A percentile compares a stretch with the other conserved stretches of the same genome.
Evolutionary conservation across 225 moss, liverwort and hornwort species (phyloP).

Genomic region (Pleurozium schreberi): DNA sequence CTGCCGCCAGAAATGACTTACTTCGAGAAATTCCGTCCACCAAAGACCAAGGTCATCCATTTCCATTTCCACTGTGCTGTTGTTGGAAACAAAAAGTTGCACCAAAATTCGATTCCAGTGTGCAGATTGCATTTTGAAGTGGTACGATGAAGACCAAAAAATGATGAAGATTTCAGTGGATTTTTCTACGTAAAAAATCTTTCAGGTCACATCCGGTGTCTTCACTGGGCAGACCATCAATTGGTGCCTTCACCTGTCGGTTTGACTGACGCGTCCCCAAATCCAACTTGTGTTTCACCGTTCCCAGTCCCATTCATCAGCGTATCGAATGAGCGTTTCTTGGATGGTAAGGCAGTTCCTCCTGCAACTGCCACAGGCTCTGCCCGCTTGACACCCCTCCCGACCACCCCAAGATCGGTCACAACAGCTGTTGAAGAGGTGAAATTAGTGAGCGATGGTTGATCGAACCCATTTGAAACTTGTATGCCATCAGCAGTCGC

Average conservation of each 20-base stretch:
- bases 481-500: slow-evolving; percentile 8
- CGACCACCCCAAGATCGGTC: slow-evolving; percentile 82
- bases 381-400: slow-evolving; percentile 86
- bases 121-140: background rate
- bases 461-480: slow-evolving; percentile 26
- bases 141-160: background rate
- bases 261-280: slow-evolving; percentile 30
- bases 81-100: background rate
- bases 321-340: slow-evolving; percentile 61
- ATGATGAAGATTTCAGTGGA: background rate
- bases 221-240: background rate
- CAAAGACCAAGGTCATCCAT: background rate
- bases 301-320: slow-evolving; percentile 45
- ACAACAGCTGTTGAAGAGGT: slow-evolving; percentile 49
- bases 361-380: slow-evolving; percentile 44
- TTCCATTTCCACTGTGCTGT: background rate
- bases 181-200: background rate
- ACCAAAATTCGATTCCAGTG: background rate
- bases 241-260: slow-evolving; percentile 1
- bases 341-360: slow-evolving; percentile 31
- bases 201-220: background rate
- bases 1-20: background rate
- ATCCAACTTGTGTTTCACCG: slow-evolving; percentile 70
- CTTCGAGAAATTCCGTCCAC: background rate
- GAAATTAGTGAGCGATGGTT: slow-evolving; percentile 26